Conservation (phyloP, 31 red algal genomes). For the Odonthalia washingtoniensis region DNA sequence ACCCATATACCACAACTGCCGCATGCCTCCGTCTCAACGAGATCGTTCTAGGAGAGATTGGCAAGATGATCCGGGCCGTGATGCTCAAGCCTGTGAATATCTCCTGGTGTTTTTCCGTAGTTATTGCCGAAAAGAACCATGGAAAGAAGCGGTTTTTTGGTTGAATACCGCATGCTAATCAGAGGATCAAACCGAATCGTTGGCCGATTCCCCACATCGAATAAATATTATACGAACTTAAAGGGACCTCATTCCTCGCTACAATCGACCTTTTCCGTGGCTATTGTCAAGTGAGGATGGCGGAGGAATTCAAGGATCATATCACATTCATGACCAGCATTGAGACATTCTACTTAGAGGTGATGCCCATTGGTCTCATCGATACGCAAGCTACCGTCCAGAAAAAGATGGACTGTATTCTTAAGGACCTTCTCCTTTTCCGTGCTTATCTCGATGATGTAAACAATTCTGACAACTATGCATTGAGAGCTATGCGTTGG, state of each 20-base stretch:
- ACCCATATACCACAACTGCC: neutral
- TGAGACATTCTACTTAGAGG: slow-evolving; percentile 21
- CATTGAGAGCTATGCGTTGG: no score
- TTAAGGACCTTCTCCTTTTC: neutral
- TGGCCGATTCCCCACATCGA: slow-evolving; percentile 49
- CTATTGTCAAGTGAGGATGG: slow-evolving; percentile 50
- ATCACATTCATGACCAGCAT: slow-evolving; percentile 37
- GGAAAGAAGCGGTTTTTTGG: slow-evolving; percentile 22
- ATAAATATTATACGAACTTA: slow-evolving; percentile 22
- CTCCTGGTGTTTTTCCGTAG: slow-evolving; percentile 2
- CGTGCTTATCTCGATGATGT: neutral
- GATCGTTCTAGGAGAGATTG: slow-evolving; percentile 6
- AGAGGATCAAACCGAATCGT: neutral
- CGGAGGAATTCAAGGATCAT: slow-evolving; percentile 17
- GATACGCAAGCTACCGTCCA: slow-evolving; percentile 45
- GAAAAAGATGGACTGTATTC: slow-evolving; percentile 42
- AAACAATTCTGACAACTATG: no score
- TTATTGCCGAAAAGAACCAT: slow-evolving; percentile 21
- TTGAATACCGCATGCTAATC: slow-evolving; percentile 33
- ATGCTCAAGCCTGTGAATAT: slow-evolving; percentile 10
- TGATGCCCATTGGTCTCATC: slow-evolving; percentile 43
- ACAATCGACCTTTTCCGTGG: slow-evolving; percentile 46
- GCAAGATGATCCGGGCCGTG: neutral
- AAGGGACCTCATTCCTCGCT: slow-evolving; percentile 35
- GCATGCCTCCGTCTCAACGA: neutral